phyloP scores from a whole-genome alignment of 179 eudicot species.

The Actinidia polygama region DNA sequence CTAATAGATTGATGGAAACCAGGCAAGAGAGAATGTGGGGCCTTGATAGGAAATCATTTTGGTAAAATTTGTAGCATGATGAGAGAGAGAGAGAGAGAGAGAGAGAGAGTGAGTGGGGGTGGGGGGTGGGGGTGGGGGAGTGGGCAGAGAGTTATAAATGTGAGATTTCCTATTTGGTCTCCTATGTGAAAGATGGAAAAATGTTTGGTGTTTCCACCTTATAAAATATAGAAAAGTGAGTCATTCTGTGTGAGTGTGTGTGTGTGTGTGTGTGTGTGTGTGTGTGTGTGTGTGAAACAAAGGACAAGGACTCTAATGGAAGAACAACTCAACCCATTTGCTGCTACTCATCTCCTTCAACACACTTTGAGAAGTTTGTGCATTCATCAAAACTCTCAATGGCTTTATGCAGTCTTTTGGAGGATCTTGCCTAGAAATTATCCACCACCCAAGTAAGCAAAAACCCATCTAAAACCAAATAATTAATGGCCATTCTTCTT shows the following conservation, averaged over 20 bases:
- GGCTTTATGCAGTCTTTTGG: slow-evolving; percentile 76
- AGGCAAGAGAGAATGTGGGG: slow-evolving; percentile 33
- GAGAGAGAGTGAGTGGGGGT: slow-evolving; percentile 12
- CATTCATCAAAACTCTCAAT: slow-evolving; percentile 54
- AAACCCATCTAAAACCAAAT: too few relatives aligned
- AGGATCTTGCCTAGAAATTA: slow-evolving; percentile 67
- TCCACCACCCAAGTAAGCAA: slow-evolving; percentile 60
- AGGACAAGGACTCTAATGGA: slow-evolving; percentile 50
- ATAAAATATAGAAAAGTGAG: background rate
- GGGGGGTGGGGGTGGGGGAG: too few relatives aligned
- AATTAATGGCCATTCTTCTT: background rate
- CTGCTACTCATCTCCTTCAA: slow-evolving; percentile 82
- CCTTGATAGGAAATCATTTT: slow-evolving; percentile 30
- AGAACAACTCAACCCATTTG: slow-evolving; percentile 73
- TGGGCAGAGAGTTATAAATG: slow-evolving; percentile 35
- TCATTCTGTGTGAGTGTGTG: too few relatives aligned
- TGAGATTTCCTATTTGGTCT: slow-evolving; percentile 42
- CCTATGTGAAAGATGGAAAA: slow-evolving; percentile 27
- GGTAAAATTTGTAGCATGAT: slow-evolving; percentile 25
- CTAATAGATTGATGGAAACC: background rate
- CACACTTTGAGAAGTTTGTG: slow-evolving; percentile 67
- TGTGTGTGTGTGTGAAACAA: too few relatives aligned
- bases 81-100: slow-evolving; percentile 19
- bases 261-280: too few relatives aligned
- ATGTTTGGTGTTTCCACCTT: background rate